Conservation (phyloP, 2,329 filamentous ascomycete species). For the Penicillium sp. region DNA sequence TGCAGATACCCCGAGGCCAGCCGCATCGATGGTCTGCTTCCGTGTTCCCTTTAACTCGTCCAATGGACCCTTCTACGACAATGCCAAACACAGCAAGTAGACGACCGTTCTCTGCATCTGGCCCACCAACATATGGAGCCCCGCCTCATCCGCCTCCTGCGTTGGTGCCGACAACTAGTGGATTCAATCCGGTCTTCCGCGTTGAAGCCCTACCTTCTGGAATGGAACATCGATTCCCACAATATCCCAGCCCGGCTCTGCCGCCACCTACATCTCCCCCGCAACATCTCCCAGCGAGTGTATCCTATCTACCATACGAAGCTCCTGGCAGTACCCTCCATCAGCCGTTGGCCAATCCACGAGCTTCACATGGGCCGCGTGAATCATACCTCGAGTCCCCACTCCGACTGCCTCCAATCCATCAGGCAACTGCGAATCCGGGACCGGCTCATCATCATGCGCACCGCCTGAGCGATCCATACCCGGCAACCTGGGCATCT, state of each 20-base stretch:
- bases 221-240: constrained; percentile 24
- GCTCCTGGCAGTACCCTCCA: constrained; percentile 23
- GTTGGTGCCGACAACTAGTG: constrained; percentile 24
- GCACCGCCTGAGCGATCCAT: constrained; percentile 34
- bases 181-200: constrained; percentile 26
- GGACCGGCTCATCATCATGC: constrained; percentile 21
- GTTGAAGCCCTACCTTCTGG: constrained; percentile 17
- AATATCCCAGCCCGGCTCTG: constrained; percentile 27
- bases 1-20: constrained; percentile 22
- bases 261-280: constrained; percentile 31
- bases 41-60: constrained; percentile 26
- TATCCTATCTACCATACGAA: constrained; percentile 29
- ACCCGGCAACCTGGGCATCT: constrained; percentile 26
- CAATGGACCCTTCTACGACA: constrained; percentile 25
- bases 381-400: constrained; percentile 31
- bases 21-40: constrained; percentile 32
- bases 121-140: constrained; percentile 23
- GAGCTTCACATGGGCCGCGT: constrained; percentile 23
- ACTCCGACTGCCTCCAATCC: constrained; percentile 37
- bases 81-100: constrained; percentile 25
- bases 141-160: constrained; percentile 24
- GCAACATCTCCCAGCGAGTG: constrained; percentile 26
- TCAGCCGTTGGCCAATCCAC: constrained; percentile 23
- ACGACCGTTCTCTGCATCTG: constrained; percentile 33
- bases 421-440: constrained; percentile 28